Conservation (phyloP, 1,284 basidiomycete genomes). For the Anthracocystis setariae region DNA sequence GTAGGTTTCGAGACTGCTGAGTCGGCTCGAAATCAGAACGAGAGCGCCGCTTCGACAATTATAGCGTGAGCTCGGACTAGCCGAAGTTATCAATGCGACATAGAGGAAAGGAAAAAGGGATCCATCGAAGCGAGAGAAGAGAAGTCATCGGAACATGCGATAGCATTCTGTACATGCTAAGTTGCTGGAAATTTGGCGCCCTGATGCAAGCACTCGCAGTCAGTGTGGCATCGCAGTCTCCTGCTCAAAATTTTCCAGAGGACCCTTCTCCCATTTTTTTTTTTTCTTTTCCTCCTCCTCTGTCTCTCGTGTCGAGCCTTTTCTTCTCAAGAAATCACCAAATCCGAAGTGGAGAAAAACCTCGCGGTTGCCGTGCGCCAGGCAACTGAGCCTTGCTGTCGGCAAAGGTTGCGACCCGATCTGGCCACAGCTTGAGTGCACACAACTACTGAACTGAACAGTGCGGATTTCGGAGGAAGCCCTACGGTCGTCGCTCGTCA, state of each 20-base stretch:
- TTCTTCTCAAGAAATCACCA: neutral
- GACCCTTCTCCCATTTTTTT: slow-evolving; percentile 1
- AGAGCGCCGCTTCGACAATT: too few relatives aligned
- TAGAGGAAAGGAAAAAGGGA: too few relatives aligned
- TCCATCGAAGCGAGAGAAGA: too few relatives aligned
- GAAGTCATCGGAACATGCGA: too few relatives aligned
- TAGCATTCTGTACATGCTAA: too few relatives aligned
- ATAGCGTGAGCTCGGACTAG: slow-evolving; percentile 2
- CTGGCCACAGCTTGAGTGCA: neutral
- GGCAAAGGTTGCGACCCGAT: neutral
- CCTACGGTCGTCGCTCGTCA: too few relatives aligned
- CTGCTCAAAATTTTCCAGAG: slow-evolving; percentile 1
- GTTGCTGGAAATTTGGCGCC: too few relatives aligned
- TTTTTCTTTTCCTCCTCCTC: neutral
- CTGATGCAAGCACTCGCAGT: too few relatives aligned
- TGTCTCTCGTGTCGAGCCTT: neutral
- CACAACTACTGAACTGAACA: too few relatives aligned
- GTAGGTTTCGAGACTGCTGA: neutral
- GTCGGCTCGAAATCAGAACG: too few relatives aligned
- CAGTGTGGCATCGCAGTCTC: too few relatives aligned
- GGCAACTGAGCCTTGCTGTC: neutral
- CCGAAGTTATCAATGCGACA: neutral
- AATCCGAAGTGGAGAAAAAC: slow-evolving; percentile 9
- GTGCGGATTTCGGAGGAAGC: too few relatives aligned
- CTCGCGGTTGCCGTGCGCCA: neutral